Base-by-base conservation (phyloP, 2,329 filamentous ascomycete species). In the Epichloe uncinata region DNA sequence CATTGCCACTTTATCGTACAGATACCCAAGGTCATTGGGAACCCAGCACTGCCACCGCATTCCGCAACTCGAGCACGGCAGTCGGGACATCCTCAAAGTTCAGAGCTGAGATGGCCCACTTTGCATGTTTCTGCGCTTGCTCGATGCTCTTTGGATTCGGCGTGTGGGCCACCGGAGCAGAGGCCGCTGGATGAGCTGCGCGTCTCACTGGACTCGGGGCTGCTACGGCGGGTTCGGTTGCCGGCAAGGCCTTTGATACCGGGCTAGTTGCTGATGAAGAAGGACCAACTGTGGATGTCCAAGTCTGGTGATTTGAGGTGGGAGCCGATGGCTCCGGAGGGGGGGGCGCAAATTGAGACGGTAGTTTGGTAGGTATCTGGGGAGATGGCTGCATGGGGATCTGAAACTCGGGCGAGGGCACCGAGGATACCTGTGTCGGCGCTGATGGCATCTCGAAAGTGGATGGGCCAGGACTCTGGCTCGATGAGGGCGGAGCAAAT, bases 1-100 rank as follows among this genome's bases (percentile, higher is more conserved):
- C 26, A 9, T 30, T 30, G 26, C 26, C 26, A 9, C 26, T 30
- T 1, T 30, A 4, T 30, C 3, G 26, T 4, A 30, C 26, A 30
- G 8, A 30, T 30, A 30, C 8, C 8, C 26, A 9, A 9, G 26
- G 26, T 20, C 6, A 68, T 47, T 61, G 60, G 12, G 81, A 84
- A 2, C 87, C 87, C 45, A 96, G 68, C 16, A 73, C 69, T 50
- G 77, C 72, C 54, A 98, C 68, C 3, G 93, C 93, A 52, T 79
- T 81, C 48, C 79, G 79, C 54, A 98, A 66, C 62, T 98, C 90
- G 60, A 83, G 82, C 4, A 97, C 82, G 0, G 93, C 93, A 0
- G 93, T 98, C 1, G 83, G 75, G 2, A 95, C 85, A 63, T 98
- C 93, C 58, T 98, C 93, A 66, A 98, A 98, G 60, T 96, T 95